Evolutionary conservation across 345 rosid genomes (phyloP).

Genomic region (Bruguiera sexangula): DNA sequence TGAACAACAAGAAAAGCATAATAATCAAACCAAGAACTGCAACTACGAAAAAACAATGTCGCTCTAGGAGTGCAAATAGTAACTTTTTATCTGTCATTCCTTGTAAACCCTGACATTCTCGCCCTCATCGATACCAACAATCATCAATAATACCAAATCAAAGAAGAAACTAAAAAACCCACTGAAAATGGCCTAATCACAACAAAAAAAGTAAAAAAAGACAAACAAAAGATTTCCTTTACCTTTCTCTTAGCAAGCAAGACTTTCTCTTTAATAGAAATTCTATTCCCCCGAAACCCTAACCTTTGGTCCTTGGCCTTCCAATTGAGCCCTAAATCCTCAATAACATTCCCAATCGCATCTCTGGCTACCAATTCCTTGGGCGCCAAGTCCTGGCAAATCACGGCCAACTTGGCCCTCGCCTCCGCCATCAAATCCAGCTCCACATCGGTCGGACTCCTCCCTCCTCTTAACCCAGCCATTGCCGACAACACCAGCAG

Average conservation of each 20-base stretch:
- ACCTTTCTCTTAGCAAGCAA: constrained; percentile 67
- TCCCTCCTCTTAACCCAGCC: constrained; percentile 64
- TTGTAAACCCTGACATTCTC: too few species aligned
- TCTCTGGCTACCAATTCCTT: constrained; percentile 59
- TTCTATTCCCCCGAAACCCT: constrained; percentile 46
- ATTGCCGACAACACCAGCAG: constrained; percentile 74
- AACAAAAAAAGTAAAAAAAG: background rate
- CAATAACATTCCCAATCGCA: constrained; percentile 57
- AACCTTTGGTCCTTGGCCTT: constrained; percentile 54
- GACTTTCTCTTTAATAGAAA: constrained; percentile 70
- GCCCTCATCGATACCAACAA: too few species aligned
- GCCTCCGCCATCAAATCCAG: constrained; percentile 69
- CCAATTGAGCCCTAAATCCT: constrained; percentile 74
- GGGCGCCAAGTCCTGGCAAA: constrained; percentile 55
- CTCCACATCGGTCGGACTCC: constrained; percentile 63
- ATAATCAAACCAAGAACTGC: too few species aligned
- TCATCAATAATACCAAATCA: too few species aligned
- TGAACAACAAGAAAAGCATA: too few species aligned
- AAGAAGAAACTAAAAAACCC: background rate
- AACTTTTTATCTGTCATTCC: too few species aligned
- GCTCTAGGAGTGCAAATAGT: too few species aligned
- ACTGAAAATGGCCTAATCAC: background rate
- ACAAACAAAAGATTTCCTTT: background rate
- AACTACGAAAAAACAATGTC: too few species aligned
- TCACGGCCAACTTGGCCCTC: constrained; percentile 53